Conservation (phyloP, 441 rosid genomes). For the Pelargonium fulgidum region DNA sequence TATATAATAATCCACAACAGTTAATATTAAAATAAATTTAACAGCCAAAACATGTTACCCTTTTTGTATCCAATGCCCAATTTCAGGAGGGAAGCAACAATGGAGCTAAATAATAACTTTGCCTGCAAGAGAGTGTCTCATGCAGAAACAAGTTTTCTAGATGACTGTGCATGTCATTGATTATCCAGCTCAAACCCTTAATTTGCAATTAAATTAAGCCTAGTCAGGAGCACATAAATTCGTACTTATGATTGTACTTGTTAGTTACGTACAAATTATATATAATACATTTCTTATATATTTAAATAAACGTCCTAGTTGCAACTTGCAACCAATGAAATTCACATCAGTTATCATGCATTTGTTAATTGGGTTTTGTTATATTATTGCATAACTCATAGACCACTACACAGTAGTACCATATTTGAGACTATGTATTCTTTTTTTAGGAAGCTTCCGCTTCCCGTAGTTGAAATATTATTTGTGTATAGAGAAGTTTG, state of each 20-base stretch:
- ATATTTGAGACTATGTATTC: background rate
- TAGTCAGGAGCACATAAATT: background rate
- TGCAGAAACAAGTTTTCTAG: background rate
- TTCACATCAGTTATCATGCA: background rate
- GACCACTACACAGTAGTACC: background rate
- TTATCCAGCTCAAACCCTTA: background rate
- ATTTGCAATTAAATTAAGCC: background rate
- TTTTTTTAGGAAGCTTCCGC: background rate
- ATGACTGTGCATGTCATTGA: background rate
- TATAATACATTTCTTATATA: no score
- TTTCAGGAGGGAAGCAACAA: background rate
- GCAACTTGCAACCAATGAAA: background rate
- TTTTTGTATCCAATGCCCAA: background rate
- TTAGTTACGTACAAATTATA: background rate
- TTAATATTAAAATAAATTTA: background rate
- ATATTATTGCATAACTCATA: background rate
- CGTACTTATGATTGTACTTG: slow-evolving; percentile 4
- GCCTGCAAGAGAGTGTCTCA: background rate
- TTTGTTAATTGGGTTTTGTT: background rate
- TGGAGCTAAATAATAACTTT: background rate
- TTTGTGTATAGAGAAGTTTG: no score
- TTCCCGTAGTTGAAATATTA: background rate
- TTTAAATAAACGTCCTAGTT: background rate
- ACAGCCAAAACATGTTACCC: slow-evolving; percentile 1
- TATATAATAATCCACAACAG: background rate